phyloP scores from a whole-genome alignment of 345 rosid genomes.

The Ceriops zippeliana region DNA sequence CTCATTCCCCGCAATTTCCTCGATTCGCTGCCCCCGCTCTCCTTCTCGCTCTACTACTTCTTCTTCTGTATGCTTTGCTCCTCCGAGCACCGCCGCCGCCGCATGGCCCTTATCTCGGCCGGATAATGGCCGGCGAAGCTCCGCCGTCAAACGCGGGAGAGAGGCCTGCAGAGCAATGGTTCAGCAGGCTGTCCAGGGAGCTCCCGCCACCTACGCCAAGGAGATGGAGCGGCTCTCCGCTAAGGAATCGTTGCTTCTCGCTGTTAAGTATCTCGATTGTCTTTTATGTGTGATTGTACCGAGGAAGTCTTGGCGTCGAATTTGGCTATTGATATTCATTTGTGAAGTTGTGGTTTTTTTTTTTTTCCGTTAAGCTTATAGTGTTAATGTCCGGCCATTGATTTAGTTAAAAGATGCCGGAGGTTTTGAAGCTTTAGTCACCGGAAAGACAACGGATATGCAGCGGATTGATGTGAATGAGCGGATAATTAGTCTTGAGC shows the following conservation, averaged over 20 bases:
- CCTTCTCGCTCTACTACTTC: not conserved
- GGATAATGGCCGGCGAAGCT: not conserved
- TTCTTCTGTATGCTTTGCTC: no score
- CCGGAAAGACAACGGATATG: conserved; percentile 62
- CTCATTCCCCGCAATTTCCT: no score
- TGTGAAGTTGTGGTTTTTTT: not conserved
- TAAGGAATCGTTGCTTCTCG: conserved; percentile 88
- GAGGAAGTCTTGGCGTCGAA: not conserved
- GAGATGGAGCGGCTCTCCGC: conserved; percentile 98
- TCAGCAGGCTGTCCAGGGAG: conserved; percentile 62
- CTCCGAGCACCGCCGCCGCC: not conserved
- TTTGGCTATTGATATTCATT: not conserved
- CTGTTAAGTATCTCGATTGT: conserved; percentile 40
- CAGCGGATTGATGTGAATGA: conserved; percentile 91
- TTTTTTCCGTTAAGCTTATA: not conserved
- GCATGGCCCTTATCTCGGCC: not conserved
- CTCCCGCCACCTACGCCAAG: conserved; percentile 78
- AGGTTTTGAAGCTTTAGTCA: conserved; percentile 75
- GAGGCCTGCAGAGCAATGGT: conserved; percentile 49
- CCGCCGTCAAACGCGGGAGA: conserved; percentile 5
- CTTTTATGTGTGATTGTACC: not conserved
- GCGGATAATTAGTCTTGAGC: conserved; percentile 76
- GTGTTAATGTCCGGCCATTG: not conserved
- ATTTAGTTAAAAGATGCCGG: conserved; percentile 88
- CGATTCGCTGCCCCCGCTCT: no score